Evolutionary conservation across 2,329 filamentous ascomycete species (phyloP).

Genomic region (Aspergillus uvarum): DNA sequence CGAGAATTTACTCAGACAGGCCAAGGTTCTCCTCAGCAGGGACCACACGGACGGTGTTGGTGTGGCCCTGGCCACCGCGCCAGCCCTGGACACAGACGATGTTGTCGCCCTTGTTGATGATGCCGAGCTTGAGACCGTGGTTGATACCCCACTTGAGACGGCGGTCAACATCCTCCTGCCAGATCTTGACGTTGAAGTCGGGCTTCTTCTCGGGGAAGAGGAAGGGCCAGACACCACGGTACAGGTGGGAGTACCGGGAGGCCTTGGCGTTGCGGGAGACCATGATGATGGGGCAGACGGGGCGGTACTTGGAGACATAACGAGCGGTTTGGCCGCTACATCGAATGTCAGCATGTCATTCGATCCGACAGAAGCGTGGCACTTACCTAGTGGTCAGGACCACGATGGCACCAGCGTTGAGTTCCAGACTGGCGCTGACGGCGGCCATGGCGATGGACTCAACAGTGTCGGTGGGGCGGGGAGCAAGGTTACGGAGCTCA

Average conservation of each 20-base stretch:
- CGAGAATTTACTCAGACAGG: constrained; percentile 34
- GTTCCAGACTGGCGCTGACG: constrained; percentile 90
- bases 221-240: constrained; percentile 98
- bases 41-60: constrained; percentile 60
- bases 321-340: constrained; percentile 83
- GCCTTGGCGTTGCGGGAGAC: constrained; percentile 84
- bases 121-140: constrained; percentile 78
- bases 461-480: constrained; percentile 79
- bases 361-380: background rate
- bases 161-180: constrained; percentile 98
- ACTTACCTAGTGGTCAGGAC: constrained; percentile 81
- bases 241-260: constrained; percentile 88
- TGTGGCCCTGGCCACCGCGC: constrained; percentile 67
- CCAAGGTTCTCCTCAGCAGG: constrained; percentile 49
- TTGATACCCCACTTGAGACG: constrained; percentile 96
- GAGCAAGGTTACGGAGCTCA: constrained; percentile 81
- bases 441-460: constrained; percentile 98
- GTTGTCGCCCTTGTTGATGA: constrained; percentile 74
- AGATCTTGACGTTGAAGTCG: constrained; percentile 87
- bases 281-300: constrained; percentile 99
- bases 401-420: constrained; percentile 94
- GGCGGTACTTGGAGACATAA: constrained; percentile 96
- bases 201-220: constrained; percentile 90
- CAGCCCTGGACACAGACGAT: constrained; percentile 68
- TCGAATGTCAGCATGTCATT: constrained; percentile 22